Base-by-base conservation (phyloP, 768 basidiomycete genomes). In the Lentinula sp. region DNA sequence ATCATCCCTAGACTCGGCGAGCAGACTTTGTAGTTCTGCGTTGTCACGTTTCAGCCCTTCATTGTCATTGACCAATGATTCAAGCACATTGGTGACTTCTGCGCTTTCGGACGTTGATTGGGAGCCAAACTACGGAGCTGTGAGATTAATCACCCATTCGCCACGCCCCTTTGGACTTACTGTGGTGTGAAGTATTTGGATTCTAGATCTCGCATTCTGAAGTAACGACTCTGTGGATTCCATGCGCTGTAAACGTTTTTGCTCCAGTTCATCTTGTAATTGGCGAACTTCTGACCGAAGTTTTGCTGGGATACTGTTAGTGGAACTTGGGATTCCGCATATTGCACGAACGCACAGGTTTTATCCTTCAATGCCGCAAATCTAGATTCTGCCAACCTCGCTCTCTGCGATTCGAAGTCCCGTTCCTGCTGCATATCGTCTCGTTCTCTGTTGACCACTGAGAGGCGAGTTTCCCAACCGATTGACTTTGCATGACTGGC, bases 361-460 rank as follows among this genome's bases (percentile, higher is more conserved):
- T 85, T 87, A 59, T 90, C 86, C 62, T 83, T 85, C 63, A 91
- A 74, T 9, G 85, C 81, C 32, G 78, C 76, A 61, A 87, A 77
- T 37, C 87, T 82, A 6, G 79, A 76, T 66, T 95, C 93, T 8
- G 91, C 88, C 37, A 84, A 68, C 45, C 83, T 78, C 2, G 89
- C 86, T 46, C 86, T 77, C 61, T 88, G 84, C 9, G 80, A 73
- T 64, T 92, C 90, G 56, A 79, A 79, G 59, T 91, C 87, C 28
- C 88, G 78, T 69, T 95, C 93, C 71, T 94, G 91, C 62, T 84
- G 87, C 72, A 90, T 80, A 69, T 95, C 93, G 43, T 94, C 91
- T 66, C 83, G 83, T 71, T 93, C 90, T 68, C 87, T 86, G 57
- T 86, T 75, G n/a, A 84, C 82, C 12, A 78, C 72, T 12, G 81